phyloP scores from a whole-genome alignment of 2,329 filamentous ascomycete species.

The Onygenales sp. region DNA sequence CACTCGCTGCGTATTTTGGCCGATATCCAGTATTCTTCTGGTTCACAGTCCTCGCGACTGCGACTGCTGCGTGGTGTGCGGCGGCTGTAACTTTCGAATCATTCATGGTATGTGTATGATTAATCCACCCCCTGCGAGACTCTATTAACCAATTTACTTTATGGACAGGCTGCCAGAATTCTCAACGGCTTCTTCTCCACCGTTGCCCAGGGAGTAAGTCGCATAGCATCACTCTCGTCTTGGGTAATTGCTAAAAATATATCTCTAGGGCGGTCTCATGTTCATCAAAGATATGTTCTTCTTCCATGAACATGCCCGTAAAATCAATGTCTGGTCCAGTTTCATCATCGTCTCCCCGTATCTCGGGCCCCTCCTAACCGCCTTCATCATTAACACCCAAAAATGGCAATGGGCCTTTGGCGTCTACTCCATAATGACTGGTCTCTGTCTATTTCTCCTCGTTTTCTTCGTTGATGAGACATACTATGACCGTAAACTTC shows the following conservation, averaged over 20 bases:
- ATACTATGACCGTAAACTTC: slow-evolving; percentile 27
- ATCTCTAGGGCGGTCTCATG: slow-evolving; percentile 28
- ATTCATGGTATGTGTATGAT: slow-evolving; percentile 20
- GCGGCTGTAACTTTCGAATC: slow-evolving; percentile 27
- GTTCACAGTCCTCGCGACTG: slow-evolving; percentile 27
- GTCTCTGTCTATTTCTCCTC: slow-evolving; percentile 23
- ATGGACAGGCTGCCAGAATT: slow-evolving; percentile 26
- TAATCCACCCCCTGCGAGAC: not conserved
- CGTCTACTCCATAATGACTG: slow-evolving; percentile 24
- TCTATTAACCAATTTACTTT: not conserved
- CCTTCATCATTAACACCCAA: slow-evolving; percentile 29
- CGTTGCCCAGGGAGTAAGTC: slow-evolving; percentile 28
- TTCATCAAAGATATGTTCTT: slow-evolving; percentile 36
- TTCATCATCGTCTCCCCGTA: slow-evolving; percentile 28
- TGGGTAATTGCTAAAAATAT: not conserved
- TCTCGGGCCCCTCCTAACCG: slow-evolving; percentile 23
- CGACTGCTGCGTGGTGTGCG: slow-evolving; percentile 32
- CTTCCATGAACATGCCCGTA: slow-evolving; percentile 31
- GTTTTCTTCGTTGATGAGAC: slow-evolving; percentile 30
- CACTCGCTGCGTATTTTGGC: slow-evolving; percentile 34
- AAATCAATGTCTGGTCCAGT: slow-evolving; percentile 31
- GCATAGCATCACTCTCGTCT: not conserved
- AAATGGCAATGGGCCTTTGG: slow-evolving; percentile 29
- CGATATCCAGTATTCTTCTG: slow-evolving; percentile 36
- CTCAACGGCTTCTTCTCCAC: slow-evolving; percentile 38